Evolutionary conservation across 2,329 filamentous ascomycete genomes (phyloP), one percentile per base, ranked within the genome.

Genomic region (Plectosphaerella plurivora): DNA sequence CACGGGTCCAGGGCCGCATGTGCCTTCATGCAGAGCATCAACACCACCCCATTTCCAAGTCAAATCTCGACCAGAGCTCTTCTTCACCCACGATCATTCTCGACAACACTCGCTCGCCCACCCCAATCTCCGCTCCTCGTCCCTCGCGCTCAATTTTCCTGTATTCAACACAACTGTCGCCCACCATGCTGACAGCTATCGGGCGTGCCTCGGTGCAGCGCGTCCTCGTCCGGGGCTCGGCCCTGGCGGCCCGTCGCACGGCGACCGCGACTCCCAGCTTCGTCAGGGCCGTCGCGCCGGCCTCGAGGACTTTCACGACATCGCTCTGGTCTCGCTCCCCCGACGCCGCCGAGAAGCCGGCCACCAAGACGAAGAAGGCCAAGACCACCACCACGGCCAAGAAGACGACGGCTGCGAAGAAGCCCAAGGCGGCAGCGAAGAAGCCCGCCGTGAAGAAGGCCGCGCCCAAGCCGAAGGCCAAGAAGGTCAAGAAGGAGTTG

Each of bases 151-250:
- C 28, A 33, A 33, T 44, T 12, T 20, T 18, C 16, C 16, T n/a
- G 16, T 8, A 3, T n/a, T 9, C 37, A 20, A 20, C 41, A 44
- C 36, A n/a, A 4, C 20, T 15, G 15, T 18, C 36, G 36, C 47
- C 35, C 18, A 60, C 54, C 53, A 78, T 78, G 75, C 62, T 77
- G 55, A 70, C 68, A 49, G 65, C 68, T 28, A 62, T 76, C 56
- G 68, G 68, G 56, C 68, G 72, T 57, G 67, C 64, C 50, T 68
- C 69, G 51, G 63, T 66, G 54, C 66, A 65, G 61, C 72, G 71
- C 58, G 59, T 64, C 50, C 58, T 63, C 47, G 51, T 58, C 44
- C 53, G 61, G n/a, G 25, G 49, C 36, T 47, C 55, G 54, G 57
- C 56, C 51, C 57, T 60, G 49, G 54, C 58, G 42, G 49, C 55